A percentile compares a stretch with the other conserved stretches of the same genome.
Conservation (phyloP, 768 basidiomycete species). For the Hydnomerulius pinastri region DNA sequence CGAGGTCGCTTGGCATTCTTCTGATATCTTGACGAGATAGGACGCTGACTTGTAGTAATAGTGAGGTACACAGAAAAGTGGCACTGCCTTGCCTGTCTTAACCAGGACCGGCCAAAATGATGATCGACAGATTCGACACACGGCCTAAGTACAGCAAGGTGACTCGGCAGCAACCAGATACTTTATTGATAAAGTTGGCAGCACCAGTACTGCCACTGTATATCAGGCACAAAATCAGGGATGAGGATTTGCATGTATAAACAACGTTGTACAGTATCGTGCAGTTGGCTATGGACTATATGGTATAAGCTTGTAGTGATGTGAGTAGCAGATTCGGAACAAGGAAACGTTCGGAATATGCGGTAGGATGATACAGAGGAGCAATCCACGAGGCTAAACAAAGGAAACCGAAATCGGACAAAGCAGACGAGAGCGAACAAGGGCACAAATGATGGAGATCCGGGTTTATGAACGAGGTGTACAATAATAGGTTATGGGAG, state of each 20-base stretch:
- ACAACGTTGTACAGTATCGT: conserved; percentile 36
- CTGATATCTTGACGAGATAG: conserved; percentile 23
- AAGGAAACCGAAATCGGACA: conserved; percentile 8
- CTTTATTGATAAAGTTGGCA: conserved; percentile 5
- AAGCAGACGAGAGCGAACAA: conserved; percentile 2
- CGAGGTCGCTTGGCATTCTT: conserved; percentile 56
- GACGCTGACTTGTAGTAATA: conserved; percentile 33
- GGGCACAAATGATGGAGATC: not conserved
- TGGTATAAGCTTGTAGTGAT: conserved; percentile 33
- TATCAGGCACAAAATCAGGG: conserved; percentile 24
- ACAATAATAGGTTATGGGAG: conserved; percentile 2
- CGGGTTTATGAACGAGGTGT: conserved; percentile 8
- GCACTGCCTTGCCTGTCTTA: conserved; percentile 21
- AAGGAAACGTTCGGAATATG: conserved; percentile 3
- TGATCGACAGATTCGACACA: too few species aligned
- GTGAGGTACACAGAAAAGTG: conserved; percentile 24
- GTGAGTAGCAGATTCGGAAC: conserved; percentile 7
- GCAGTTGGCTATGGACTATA: conserved; percentile 31
- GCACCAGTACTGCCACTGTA: conserved; percentile 14
- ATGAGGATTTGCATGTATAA: conserved; percentile 24
- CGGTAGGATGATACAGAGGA: conserved; percentile 24
- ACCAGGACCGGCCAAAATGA: conserved; percentile 8
- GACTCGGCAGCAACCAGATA: not conserved
- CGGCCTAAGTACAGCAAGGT: not conserved
- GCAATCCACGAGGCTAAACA: conserved; percentile 16